These are phyloP conservation scores for Aspergillus latus DNA, from an alignment of 2,329 filamentous ascomycete species.

Conservation along the genomic window DNA sequence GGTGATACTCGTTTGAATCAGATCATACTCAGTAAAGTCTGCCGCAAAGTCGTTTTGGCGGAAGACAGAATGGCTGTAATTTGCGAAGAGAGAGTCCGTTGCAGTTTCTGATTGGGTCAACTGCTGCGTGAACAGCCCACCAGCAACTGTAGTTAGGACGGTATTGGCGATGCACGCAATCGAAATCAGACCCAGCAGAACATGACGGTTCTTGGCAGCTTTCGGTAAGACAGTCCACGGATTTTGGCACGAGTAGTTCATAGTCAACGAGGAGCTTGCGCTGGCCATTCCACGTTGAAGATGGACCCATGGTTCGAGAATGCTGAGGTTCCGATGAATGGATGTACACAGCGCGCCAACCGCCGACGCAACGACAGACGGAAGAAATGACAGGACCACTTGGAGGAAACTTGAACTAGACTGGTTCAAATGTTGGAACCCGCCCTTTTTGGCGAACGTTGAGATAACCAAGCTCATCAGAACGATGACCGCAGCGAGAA, in stretches of 20 bases:
- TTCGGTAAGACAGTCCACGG: conserved; percentile 33
- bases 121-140: conserved; percentile 36
- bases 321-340: conserved; percentile 35
- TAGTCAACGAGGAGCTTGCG: conserved; percentile 28
- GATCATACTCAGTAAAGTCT: conserved; percentile 36
- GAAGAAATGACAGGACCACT: conserved; percentile 33
- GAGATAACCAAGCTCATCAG: conserved; percentile 31
- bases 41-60: conserved; percentile 32
- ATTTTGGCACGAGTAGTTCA: conserved; percentile 37
- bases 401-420: conserved; percentile 34
- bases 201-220: conserved; percentile 28
- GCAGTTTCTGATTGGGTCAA: conserved; percentile 28
- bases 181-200: conserved; percentile 30
- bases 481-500: conserved; percentile 32
- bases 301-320: conserved; percentile 38
- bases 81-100: conserved; percentile 26
- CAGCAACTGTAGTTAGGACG: conserved; percentile 31
- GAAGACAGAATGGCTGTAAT: conserved; percentile 33
- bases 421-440: conserved; percentile 33
- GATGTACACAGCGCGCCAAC: conserved; percentile 35
- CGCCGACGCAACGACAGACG: conserved; percentile 34
- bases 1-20: conserved; percentile 37
- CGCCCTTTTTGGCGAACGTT: conserved; percentile 30
- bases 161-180: conserved; percentile 34
- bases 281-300: conserved; percentile 32